phyloP scores from a whole-genome alignment of 116 monocot genomes.

The Posidonia oceanica region DNA sequence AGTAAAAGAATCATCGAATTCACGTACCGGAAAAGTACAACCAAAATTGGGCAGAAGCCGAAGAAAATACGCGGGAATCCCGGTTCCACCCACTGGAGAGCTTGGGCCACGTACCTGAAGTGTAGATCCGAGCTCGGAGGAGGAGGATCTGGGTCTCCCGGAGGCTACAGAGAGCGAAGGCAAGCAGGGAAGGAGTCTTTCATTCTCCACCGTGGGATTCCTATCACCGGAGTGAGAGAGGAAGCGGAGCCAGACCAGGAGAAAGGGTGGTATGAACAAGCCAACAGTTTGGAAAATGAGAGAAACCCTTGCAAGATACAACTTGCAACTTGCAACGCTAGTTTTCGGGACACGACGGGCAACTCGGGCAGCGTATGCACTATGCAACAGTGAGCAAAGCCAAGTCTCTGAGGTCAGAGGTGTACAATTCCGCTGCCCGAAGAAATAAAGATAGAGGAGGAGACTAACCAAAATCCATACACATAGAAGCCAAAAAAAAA shows the following conservation, averaged over 20 bases:
- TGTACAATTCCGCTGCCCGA: background rate
- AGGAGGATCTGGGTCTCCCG: slow-evolving; percentile 8
- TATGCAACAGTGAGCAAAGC: background rate
- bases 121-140: slow-evolving; percentile 7
- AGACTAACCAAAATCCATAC: background rate
- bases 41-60: background rate
- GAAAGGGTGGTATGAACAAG: background rate
- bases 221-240: background rate
- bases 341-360: no score
- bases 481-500: no score
- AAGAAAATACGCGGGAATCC: background rate
- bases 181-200: background rate
- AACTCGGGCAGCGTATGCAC: background rate
- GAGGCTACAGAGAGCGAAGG: slow-evolving; percentile 2
- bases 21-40: background rate
- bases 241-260: background rate
- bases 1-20: background rate
- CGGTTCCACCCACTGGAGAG: background rate
- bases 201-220: slow-evolving; percentile 12
- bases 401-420: background rate
- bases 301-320: no score
- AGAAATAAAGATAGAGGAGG: background rate
- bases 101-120: slow-evolving; percentile 6
- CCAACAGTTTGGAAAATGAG: background rate
- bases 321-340: no score